These are phyloP conservation scores for Capniomyces stellatus DNA, from an alignment of 371 early-diverging fungal genomes.

Conservation along the genomic window DNA sequence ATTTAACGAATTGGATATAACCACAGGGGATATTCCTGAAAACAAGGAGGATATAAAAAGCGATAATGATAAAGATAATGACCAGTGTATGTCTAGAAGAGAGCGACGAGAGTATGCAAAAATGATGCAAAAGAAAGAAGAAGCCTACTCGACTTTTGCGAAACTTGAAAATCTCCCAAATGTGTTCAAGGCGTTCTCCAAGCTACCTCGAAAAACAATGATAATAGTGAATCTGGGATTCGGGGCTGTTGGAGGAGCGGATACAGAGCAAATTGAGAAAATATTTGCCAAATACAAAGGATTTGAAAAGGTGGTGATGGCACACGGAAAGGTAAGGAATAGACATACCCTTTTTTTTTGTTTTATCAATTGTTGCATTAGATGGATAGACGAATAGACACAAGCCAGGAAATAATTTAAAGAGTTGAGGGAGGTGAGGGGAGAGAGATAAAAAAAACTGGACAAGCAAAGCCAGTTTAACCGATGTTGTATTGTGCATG, in stretches of 20 bases:
- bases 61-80: too few relatives aligned
- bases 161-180: conserved; percentile 1
- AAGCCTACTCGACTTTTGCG: conserved; percentile 10
- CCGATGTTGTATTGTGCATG: not conserved
- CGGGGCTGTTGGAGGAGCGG: conserved; percentile 9
- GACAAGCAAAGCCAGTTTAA: too few relatives aligned
- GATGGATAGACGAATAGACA: too few relatives aligned
- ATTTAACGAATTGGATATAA: too few relatives aligned
- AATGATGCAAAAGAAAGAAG: not conserved
- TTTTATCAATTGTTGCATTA: too few relatives aligned
- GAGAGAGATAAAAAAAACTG: too few relatives aligned
- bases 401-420: too few relatives aligned
- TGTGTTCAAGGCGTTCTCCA: not conserved
- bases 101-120: not conserved
- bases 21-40: too few relatives aligned
- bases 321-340: conserved; percentile 7
- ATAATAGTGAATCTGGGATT: conserved; percentile 17
- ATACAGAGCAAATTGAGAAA: conserved; percentile 7
- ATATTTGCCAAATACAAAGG: conserved; percentile 6
- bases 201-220: conserved; percentile 9
- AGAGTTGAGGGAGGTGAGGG: too few relatives aligned
- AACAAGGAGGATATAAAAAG: too few relatives aligned
- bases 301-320: conserved; percentile 13
- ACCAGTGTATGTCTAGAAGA: too few relatives aligned
- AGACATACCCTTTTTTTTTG: too few relatives aligned